These are phyloP conservation scores for Lentinula boryana DNA, from an alignment of 768 basidiomycete genomes.

Conservation along the genomic window DNA sequence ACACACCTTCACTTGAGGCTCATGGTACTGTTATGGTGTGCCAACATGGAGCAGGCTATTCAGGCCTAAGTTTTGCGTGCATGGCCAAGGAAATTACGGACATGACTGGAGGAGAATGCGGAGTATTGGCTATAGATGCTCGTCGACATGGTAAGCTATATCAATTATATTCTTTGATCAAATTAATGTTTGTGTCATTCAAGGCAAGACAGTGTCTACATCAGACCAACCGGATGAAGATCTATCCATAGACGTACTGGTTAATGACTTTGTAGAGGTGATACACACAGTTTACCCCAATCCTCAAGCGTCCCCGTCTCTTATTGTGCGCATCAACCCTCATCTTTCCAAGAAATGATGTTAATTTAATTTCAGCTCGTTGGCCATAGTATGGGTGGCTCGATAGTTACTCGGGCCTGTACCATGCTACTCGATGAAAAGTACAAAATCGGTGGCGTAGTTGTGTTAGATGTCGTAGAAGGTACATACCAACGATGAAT, in stretches of 20 bases:
- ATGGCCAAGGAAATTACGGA: conserved; percentile 75
- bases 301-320: conserved; percentile 52
- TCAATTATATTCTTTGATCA: background rate
- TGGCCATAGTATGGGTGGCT: conserved; percentile 97
- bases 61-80: conserved; percentile 84
- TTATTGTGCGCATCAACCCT: conserved; percentile 55
- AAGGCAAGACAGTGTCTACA: conserved; percentile 22
- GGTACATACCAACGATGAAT: conserved; percentile 41
- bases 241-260: conserved; percentile 68
- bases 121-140: conserved; percentile 78
- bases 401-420: conserved; percentile 72
- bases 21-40: conserved; percentile 75
- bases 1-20: conserved; percentile 56
- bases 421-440: conserved; percentile 59
- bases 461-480: conserved; percentile 86
- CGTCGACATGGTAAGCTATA: conserved; percentile 73
- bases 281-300: conserved; percentile 67
- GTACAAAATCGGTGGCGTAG: conserved; percentile 71
- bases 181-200: conserved; percentile 45
- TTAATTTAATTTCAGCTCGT: conserved; percentile 47
- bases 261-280: conserved; percentile 68
- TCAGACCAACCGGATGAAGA: conserved; percentile 30
- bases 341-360: background rate
- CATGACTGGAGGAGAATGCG: conserved; percentile 63
- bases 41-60: conserved; percentile 94